Conservation (phyloP, 2,329 filamentous ascomycete species). For the Fusarium sublunatum region DNA sequence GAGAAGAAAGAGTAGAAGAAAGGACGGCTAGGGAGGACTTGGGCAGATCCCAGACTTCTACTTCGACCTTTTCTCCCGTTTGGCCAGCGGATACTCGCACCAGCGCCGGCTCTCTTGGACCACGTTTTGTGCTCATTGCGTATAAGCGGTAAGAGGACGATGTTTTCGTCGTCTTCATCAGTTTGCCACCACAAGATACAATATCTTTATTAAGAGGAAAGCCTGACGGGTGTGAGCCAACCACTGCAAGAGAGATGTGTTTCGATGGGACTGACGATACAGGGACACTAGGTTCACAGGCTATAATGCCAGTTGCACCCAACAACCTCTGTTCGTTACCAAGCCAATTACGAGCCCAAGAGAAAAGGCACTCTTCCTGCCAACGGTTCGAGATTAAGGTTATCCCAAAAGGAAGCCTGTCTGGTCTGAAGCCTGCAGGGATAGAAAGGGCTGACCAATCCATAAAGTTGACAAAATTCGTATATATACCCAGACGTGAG, state of each 20-base stretch:
- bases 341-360: slow-evolving; percentile 47
- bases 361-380: slow-evolving; percentile 50
- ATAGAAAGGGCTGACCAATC: slow-evolving; percentile 66
- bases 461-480: slow-evolving; percentile 70
- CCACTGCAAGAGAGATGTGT: slow-evolving; percentile 46
- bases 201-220: slow-evolving; percentile 52
- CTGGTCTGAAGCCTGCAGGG: slow-evolving; percentile 58
- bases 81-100: slow-evolving; percentile 38
- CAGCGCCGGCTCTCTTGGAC: slow-evolving; percentile 49
- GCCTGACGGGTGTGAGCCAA: slow-evolving; percentile 52
- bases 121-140: slow-evolving; percentile 36
- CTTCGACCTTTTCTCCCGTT: slow-evolving; percentile 46
- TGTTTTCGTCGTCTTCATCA: slow-evolving; percentile 45
- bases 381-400: slow-evolving; percentile 53
- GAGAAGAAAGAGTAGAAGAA: slow-evolving; percentile 48
- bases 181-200: slow-evolving; percentile 44
- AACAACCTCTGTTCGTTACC: slow-evolving; percentile 35
- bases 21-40: slow-evolving; percentile 47
- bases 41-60: slow-evolving; percentile 53
- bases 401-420: slow-evolving; percentile 54
- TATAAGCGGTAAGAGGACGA: slow-evolving; percentile 48
- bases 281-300: slow-evolving; percentile 1
- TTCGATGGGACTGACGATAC: background rate
- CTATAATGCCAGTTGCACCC: slow-evolving; percentile 45
- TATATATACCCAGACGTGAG: slow-evolving; percentile 65